Evolutionary conservation across 2,329 filamentous ascomycete species (phyloP), one percentile per base, ranked within the genome.

Genomic region (Neofusicoccum laricinum): DNA sequence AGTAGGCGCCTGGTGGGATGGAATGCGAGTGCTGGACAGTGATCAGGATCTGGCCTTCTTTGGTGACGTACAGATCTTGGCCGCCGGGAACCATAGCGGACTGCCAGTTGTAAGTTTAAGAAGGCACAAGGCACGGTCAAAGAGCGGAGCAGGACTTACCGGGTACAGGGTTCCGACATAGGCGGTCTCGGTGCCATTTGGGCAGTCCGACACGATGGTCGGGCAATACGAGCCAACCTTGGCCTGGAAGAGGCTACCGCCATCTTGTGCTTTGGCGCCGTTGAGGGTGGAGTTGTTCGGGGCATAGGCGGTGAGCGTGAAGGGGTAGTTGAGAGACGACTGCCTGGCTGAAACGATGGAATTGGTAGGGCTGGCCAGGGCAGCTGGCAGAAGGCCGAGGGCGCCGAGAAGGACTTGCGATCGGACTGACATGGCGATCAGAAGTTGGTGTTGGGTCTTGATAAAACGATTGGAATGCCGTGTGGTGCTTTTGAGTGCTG

Each of bases 11-110:
- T 25, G 59, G 57, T 8, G 68, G 68, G 38, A 70, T 65, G 38
- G 25, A 45, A 64, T 70, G 69, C 14, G 67, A 67, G 58, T 70
- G 68, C 43, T 69, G 66, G n/a, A 67, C 63, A 1, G 68, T 70
- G 41, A 70, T 70, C 36, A 11, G 19, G 8, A 68, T 69, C 1
- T 41, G 11, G 15, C 69, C 69, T 25, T 66, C 66, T 43, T 19
- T 32, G 17, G 64, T 49, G 50, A 70, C 68, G 62, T 66, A 70
- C 48, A 70, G 61, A 19, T 68, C 66, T 65, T 70, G 69, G 36
- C 69, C 67, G 41, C 69, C 69, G 40, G 69, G 69, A n/a, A 70
- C 69, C 46, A 58, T 41, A 21, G 66, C 63, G 6, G 49, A 19
- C 66, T 67, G 61, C 17, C 8, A 17, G 32, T 32, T 12, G 38